Evolutionary conservation across 176 grass and related monocot genomes (phyloP), one percentile per base, ranked within the genome.

Genomic region (Metroxylon sagu): DNA sequence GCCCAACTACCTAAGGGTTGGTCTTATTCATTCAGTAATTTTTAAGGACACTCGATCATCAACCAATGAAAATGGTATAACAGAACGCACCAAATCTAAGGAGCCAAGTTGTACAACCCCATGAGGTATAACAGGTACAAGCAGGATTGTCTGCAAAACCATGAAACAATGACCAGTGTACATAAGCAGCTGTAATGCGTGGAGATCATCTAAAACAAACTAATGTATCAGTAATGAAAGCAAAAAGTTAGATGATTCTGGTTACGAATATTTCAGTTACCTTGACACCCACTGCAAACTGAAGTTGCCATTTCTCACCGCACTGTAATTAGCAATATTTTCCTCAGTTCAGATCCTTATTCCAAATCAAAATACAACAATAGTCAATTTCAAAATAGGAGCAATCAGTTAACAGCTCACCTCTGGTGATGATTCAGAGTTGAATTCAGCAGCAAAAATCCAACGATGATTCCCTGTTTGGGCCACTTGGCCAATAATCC

Each of bases 51-150:
- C 10, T 14, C 35, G 12, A 14, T 8, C 5, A 2, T 43, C 35
- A 43, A 43, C 35, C 8, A 43, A 43, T 43, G 35, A 14, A 43
- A 43, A 43, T 12, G 35, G 35, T 43, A 61, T 18, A 43, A 57
- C 49, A 63, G 16, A 70, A 58, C 53, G 59, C 80, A 94, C 89
- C 80, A 16, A 64, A 64, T 87, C 52, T 69, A 79, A 69, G 57
- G 89, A 88, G 25, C 89, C 89, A 16, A 94, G 31, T 53, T 94
- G 77, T 55, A 94, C 61, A 72, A 88, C 80, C 57, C 84, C 84
- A 31, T 81, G 52, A 73, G 79, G 74, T 16, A 50, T 26, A 67
- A 82, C 65, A 8, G 80, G 77, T 71, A 94, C 74, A 79, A 88
- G 64, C 39, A 94, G 63, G 67, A 94, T 56, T 48, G 89, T 85